A percentile compares a stretch with the other conserved stretches of the same genome.
Conservation (phyloP, 2,329 filamentous ascomycete genomes). For the Phymatotrichopsis omnivora region DNA sequence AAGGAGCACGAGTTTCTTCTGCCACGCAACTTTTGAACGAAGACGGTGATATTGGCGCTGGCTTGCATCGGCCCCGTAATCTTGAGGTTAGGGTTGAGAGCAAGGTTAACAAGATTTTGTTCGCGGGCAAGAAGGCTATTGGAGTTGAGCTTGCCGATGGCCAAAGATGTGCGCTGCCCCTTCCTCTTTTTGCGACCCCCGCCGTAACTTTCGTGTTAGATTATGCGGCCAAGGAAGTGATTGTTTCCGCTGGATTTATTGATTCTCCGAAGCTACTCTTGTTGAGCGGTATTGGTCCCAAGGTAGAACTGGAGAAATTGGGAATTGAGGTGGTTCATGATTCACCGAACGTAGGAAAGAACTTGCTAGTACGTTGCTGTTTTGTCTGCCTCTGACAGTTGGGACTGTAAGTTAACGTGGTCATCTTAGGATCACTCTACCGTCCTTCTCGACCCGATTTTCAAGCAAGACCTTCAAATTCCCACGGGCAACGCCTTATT, state of each 20-base stretch:
- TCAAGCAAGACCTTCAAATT: conserved; percentile 37
- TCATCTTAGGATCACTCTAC: conserved; percentile 34
- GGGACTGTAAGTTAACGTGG: conserved; percentile 31
- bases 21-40: conserved; percentile 21
- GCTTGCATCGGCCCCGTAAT: conserved; percentile 13
- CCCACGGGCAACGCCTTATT: conserved; percentile 21
- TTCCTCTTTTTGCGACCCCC: too few relatives aligned
- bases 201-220: conserved; percentile 34
- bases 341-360: conserved; percentile 37
- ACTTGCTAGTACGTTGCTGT: conserved; percentile 32
- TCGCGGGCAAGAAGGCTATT: conserved; percentile 19
- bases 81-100: conserved; percentile 18
- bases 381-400: conserved; percentile 31
- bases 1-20: conserved; percentile 31
- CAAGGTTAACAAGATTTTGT: conserved; percentile 20
- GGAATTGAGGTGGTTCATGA: conserved; percentile 35
- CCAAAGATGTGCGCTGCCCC: conserved; percentile 39
- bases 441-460: conserved; percentile 36
- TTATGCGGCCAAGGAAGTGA: conserved; percentile 25
- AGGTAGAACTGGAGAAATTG: conserved; percentile 36
- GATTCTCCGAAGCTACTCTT: conserved; percentile 47
- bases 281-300: conserved; percentile 43
- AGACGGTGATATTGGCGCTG: conserved; percentile 18
- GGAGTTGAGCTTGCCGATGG: conserved; percentile 34
- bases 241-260: conserved; percentile 44